Percentiles rank a stretch among this genome's conserved stretches.
Evolutionary conservation across 129 eudicot species (phyloP).

Genomic region (Centrapalus pauciflorus): DNA sequence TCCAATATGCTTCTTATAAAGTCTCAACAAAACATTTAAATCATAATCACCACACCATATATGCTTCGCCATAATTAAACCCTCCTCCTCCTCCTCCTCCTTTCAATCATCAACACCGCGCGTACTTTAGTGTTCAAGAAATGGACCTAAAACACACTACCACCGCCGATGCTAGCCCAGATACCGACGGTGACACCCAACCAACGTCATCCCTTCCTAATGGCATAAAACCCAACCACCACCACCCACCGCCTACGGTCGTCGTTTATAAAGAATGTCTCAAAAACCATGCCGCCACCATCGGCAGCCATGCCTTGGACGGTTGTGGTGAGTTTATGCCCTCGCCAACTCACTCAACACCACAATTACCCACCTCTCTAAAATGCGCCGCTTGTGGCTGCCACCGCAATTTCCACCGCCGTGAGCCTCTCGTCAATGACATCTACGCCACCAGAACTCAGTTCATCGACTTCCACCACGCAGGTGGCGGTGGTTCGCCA

Average conservation of each 20-base stretch:
- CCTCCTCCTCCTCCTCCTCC: too few species aligned
- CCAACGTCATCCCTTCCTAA: constrained; percentile 37
- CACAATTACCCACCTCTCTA: constrained; percentile 52
- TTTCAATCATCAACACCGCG: too few species aligned
- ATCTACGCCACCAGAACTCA: constrained; percentile 30
- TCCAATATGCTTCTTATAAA: too few species aligned
- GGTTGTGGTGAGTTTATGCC: constrained; percentile 94
- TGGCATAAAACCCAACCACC: constrained; percentile 31
- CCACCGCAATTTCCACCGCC: constrained; percentile 96
- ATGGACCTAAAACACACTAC: constrained; percentile 49
- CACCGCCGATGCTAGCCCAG: constrained; percentile 25
- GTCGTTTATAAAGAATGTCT: constrained; percentile 58
- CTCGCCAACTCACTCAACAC: constrained; percentile 27
- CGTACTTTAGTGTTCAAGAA: neutral
- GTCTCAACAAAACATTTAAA: constrained; percentile 18
- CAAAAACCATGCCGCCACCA: constrained; percentile 72
- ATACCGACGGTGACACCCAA: constrained; percentile 55
- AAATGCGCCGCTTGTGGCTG: constrained; percentile 91
- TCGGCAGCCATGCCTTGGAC: constrained; percentile 84
- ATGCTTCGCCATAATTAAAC: neutral
- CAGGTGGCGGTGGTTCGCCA: constrained; percentile 15
- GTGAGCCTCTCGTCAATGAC: constrained; percentile 36
- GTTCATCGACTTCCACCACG: constrained; percentile 31
- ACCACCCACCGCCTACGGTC: constrained; percentile 20
- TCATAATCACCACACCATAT: constrained; percentile 22